These are phyloP conservation scores for Aspergillus diversus DNA, from an alignment of 495 filamentous ascomycete genomes.

Conservation along the genomic window DNA sequence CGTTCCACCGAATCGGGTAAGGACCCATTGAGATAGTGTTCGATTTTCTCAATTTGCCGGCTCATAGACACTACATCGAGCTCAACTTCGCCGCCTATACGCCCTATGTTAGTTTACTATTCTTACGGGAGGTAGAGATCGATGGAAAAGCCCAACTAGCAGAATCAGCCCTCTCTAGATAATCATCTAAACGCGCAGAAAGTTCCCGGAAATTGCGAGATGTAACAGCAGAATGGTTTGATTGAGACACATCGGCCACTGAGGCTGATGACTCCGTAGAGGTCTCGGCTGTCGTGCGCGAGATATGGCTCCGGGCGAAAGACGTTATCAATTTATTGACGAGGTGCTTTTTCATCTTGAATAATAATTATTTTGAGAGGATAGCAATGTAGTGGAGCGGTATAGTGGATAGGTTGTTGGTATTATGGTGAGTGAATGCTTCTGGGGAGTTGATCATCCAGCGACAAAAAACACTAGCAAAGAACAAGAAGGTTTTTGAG, in stretches of 20 bases:
- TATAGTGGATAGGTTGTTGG: too few species aligned
- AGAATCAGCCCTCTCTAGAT: constrained; percentile 1
- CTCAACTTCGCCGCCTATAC: constrained; percentile 10
- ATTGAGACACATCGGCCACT: constrained; percentile 13
- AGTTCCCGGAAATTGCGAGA: constrained; percentile 16
- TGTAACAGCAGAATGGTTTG: constrained; percentile 12
- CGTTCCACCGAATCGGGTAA: constrained; percentile 5
- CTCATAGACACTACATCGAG: constrained; percentile 19
- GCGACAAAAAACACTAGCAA: too few species aligned
- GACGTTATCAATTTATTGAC: constrained; percentile 4
- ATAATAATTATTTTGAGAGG: not conserved
- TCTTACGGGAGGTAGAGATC: too few species aligned
- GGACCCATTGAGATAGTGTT: constrained; percentile 10
- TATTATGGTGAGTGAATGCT: too few species aligned
- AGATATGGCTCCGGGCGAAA: constrained; percentile 1
- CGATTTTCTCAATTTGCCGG: constrained; percentile 14
- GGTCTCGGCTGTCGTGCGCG: constrained; percentile 5
- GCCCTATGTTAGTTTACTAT: not conserved
- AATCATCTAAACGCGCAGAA: constrained; percentile 14
- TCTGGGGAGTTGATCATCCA: too few species aligned
- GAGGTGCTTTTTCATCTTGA: constrained; percentile 10
- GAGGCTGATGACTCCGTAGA: constrained; percentile 16
- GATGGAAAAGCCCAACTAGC: not conserved
- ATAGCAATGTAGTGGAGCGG: not conserved
- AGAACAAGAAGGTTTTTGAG: too few species aligned